Conservation (phyloP, 1,139 yeast species). For the Candida tetrigidarum region DNA sequence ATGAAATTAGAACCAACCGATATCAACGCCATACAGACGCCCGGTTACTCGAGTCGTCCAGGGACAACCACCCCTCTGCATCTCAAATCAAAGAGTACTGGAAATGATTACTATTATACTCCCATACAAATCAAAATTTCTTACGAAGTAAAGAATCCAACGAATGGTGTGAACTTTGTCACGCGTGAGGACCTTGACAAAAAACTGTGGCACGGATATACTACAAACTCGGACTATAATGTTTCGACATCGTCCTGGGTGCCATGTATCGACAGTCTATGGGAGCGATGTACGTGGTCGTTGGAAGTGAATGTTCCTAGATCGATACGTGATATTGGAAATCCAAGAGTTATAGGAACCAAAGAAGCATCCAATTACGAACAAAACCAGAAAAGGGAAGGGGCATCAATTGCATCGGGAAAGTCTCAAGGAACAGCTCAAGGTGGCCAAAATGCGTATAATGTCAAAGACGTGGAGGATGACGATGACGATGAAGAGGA, state of each 20-base stretch:
- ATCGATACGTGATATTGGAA: conserved; percentile 73
- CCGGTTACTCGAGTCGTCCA: conserved; percentile 37
- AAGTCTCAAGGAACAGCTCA: not conserved
- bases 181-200: conserved; percentile 48
- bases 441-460: conserved; percentile 9
- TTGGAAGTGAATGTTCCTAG: conserved; percentile 82
- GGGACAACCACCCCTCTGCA: conserved; percentile 43
- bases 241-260: conserved; percentile 94
- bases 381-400: conserved; percentile 15
- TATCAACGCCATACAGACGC: conserved; percentile 45
- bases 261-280: conserved; percentile 89
- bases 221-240: conserved; percentile 77
- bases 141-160: conserved; percentile 67
- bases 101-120: conserved; percentile 52
- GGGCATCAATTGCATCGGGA: not conserved
- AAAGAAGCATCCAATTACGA: conserved; percentile 24
- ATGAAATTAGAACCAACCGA: conserved; percentile 66
- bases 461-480: conserved; percentile 23
- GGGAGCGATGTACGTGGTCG: conserved; percentile 95
- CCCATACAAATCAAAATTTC: conserved; percentile 76
- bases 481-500: conserved; percentile 54
- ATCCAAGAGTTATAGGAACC: conserved; percentile 46
- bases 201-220: conserved; percentile 79
- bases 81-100: conserved; percentile 35
- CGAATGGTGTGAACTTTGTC: conserved; percentile 76